Percentiles rank a stretch among this genome's conserved stretches.
Conservation (phyloP, 1,139 yeast genomes). For the Meyerozyma carpophila region DNA sequence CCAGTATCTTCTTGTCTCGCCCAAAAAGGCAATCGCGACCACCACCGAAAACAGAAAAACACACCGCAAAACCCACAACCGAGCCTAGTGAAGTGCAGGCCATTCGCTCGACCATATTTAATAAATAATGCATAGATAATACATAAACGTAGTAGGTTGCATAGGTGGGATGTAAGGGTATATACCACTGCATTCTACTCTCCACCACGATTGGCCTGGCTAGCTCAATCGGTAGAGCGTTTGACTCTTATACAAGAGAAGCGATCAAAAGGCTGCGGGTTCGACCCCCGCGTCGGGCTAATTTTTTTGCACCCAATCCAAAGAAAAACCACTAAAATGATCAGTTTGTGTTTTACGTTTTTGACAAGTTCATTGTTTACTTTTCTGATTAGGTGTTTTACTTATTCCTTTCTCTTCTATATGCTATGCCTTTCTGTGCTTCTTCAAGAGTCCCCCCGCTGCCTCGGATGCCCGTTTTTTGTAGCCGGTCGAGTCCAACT, state of each 20-base stretch:
- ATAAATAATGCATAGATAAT: neutral
- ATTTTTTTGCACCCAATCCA: neutral
- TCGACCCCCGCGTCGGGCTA: constrained; percentile 19
- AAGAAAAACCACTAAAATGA: neutral
- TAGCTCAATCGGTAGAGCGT: constrained; percentile 2
- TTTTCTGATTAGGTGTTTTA: neutral
- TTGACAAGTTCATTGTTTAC: too few species aligned
- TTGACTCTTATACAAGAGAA: constrained; percentile 6
- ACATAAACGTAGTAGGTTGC: neutral
- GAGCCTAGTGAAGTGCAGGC: constrained; percentile 1
- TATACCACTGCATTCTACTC: neutral
- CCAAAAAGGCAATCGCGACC: neutral
- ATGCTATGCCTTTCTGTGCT: constrained; percentile 8
- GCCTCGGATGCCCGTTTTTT: constrained; percentile 23
- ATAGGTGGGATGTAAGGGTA: too few species aligned
- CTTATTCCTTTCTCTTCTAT: neutral
- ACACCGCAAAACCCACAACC: neutral
- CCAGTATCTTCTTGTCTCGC: neutral
- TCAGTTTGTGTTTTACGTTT: neutral
- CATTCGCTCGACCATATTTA: neutral
- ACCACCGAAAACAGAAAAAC: neutral
- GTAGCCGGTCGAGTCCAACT: constrained; percentile 16
- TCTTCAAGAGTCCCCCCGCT: constrained; percentile 24
- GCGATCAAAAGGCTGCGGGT: constrained; percentile 19
- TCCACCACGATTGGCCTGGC: constrained; percentile 1